phyloP scores from a whole-genome alignment of 441 rosid genomes.

The Bruguiera hainesii region DNA sequence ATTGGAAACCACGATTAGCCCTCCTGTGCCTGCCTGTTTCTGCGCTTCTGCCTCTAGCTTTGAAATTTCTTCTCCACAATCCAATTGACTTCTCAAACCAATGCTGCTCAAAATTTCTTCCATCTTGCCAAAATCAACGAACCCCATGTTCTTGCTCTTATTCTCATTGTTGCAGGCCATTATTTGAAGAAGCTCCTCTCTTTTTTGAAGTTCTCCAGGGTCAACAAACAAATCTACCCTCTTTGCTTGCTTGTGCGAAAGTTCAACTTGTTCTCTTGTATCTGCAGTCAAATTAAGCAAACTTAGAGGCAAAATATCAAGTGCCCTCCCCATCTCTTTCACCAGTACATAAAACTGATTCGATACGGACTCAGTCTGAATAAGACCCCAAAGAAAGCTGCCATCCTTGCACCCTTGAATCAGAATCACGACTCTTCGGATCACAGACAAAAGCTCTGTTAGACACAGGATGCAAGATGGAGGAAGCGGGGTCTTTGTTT shows the following conservation, averaged over 20 bases:
- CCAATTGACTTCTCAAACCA: constrained; percentile 39
- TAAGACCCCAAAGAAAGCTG: constrained; percentile 48
- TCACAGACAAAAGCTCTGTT: constrained; percentile 54
- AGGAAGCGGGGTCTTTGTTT: constrained; percentile 37
- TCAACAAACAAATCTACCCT: constrained; percentile 45
- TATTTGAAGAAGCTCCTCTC: constrained; percentile 39
- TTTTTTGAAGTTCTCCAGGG: constrained; percentile 39
- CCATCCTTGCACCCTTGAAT: constrained; percentile 46
- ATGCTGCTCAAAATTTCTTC: constrained; percentile 41
- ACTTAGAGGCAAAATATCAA: constrained; percentile 63
- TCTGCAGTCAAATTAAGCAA: constrained; percentile 44
- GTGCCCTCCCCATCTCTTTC: constrained; percentile 63
- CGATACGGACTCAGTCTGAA: constrained; percentile 39
- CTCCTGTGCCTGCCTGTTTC: constrained; percentile 70
- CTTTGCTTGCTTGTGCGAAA: constrained; percentile 58
- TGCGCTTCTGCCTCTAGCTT: constrained; percentile 51
- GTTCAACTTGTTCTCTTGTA: constrained; percentile 62
- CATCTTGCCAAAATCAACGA: constrained; percentile 27
- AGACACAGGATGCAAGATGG: constrained; percentile 59
- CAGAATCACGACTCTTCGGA: constrained; percentile 38
- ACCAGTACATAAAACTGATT: constrained; percentile 45
- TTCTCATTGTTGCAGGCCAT: constrained; percentile 41
- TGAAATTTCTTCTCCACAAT: constrained; percentile 48
- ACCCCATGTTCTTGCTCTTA: constrained; percentile 37
- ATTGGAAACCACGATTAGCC: constrained; percentile 54